These are phyloP conservation scores for Durotheca rogersii DNA, from an alignment of 495 filamentous ascomycete species.

Conservation along the genomic window DNA sequence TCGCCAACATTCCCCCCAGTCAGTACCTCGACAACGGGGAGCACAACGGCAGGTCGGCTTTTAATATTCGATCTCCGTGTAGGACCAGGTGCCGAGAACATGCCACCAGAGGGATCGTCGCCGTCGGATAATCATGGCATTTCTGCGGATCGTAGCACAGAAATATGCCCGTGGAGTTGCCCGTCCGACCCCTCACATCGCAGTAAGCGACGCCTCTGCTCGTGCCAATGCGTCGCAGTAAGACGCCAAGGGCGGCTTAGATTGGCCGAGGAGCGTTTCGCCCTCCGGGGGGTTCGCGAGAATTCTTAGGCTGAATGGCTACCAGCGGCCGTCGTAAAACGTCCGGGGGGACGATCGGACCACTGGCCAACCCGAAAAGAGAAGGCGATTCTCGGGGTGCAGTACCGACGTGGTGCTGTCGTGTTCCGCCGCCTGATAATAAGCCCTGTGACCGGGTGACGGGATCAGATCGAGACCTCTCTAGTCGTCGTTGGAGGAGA, in stretches of 20 bases:
- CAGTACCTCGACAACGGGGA: neutral
- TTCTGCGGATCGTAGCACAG: slow-evolving; percentile 7
- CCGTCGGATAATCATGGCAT: slow-evolving; percentile 12
- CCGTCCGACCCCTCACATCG: slow-evolving; percentile 12
- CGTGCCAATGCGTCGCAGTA: slow-evolving; percentile 24
- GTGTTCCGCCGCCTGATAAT: slow-evolving; percentile 3
- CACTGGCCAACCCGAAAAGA: slow-evolving; percentile 22
- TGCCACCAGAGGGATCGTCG: neutral
- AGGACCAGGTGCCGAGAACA: slow-evolving; percentile 8
- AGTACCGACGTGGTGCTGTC: slow-evolving; percentile 10
- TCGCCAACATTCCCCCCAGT: neutral
- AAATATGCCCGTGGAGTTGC: slow-evolving; percentile 4
- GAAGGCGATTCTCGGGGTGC: slow-evolving; percentile 23
- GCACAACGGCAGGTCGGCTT: slow-evolving; percentile 12
- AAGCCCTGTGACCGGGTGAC: slow-evolving; percentile 20
- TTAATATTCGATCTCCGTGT: slow-evolving; percentile 10
- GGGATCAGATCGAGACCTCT: slow-evolving; percentile 16
- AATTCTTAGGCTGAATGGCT: slow-evolving; percentile 11
- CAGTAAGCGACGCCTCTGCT: slow-evolving; percentile 23
- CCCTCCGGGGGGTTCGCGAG: slow-evolving; percentile 13
- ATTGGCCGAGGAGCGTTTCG: slow-evolving; percentile 12
- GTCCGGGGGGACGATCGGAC: slow-evolving; percentile 13
- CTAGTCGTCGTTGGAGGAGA: too few species aligned
- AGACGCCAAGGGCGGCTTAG: slow-evolving; percentile 23
- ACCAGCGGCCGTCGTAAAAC: too few species aligned